Percentiles rank a stretch among this genome's conserved stretches.
Evolutionary conservation across 352 stramenopile genomes (phyloP).

Genomic region (Phytophthora tentaculata): DNA sequence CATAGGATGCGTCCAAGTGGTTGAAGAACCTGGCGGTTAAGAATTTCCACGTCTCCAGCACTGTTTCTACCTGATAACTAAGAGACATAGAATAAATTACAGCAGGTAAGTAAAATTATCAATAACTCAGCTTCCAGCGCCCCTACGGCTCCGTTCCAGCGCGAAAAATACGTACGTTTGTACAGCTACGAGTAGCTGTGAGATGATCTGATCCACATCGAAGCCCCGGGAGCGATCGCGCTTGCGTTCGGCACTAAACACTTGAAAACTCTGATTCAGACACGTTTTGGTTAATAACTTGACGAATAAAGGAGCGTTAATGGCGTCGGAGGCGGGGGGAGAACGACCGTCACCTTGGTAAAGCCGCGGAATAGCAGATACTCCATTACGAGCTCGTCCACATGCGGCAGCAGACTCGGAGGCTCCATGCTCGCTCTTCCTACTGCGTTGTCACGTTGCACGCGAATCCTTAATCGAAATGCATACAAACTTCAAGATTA

Average conservation of each 20-base stretch:
- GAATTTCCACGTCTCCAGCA: slow-evolving; percentile 85
- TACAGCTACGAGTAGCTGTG: slow-evolving; percentile 64
- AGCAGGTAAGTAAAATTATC: slow-evolving; percentile 11
- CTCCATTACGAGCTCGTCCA: slow-evolving; percentile 88
- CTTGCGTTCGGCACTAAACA: slow-evolving; percentile 75
- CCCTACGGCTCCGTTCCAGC: background rate
- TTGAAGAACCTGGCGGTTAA: slow-evolving; percentile 82
- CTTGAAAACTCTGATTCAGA: slow-evolving; percentile 69
- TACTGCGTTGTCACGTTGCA: slow-evolving; percentile 28
- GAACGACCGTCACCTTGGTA: slow-evolving; percentile 54
- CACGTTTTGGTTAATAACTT: slow-evolving; percentile 15
- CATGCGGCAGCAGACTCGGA: slow-evolving; percentile 66
- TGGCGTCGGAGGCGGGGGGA: background rate
- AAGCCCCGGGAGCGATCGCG: slow-evolving; percentile 74
- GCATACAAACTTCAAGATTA: slow-evolving; percentile 36
- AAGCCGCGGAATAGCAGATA: slow-evolving; percentile 88
- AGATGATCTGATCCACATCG: slow-evolving; percentile 80
- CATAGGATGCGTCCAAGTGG: slow-evolving; percentile 77
- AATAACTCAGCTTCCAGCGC: slow-evolving; percentile 11
- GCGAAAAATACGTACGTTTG: slow-evolving; percentile 46
- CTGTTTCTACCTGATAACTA: slow-evolving; percentile 80
- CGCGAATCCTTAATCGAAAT: slow-evolving; percentile 26
- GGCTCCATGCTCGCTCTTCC: slow-evolving; percentile 36
- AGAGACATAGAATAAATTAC: slow-evolving; percentile 12
- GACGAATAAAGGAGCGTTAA: background rate